These are phyloP conservation scores for Ceratocystis diversiconidia DNA, from an alignment of 2,329 filamentous ascomycete genomes.

Conservation along the genomic window DNA sequence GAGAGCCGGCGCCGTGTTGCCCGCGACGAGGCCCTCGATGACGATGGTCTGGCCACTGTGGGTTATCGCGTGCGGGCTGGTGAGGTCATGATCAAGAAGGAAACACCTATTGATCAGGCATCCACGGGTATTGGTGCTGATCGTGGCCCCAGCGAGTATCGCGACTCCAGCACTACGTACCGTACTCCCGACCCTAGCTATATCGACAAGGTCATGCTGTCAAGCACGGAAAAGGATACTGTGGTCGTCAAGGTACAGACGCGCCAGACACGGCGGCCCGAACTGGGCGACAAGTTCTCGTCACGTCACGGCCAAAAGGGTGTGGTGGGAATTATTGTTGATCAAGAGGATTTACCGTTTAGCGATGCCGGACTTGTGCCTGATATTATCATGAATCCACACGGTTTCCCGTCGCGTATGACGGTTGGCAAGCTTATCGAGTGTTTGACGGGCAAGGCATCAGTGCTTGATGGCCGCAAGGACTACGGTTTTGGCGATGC, in stretches of 20 bases:
- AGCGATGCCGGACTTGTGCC: slow-evolving; percentile 80
- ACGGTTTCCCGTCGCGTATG: slow-evolving; percentile 99
- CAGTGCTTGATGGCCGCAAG: slow-evolving; percentile 67
- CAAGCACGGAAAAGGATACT: slow-evolving; percentile 72
- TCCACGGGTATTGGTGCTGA: slow-evolving; percentile 58
- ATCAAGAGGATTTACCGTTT: slow-evolving; percentile 95
- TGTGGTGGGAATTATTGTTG: slow-evolving; percentile 89
- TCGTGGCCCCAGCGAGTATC: slow-evolving; percentile 47
- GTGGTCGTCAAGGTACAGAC: slow-evolving; percentile 88
- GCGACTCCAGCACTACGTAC: slow-evolving; percentile 60
- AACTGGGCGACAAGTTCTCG: slow-evolving; percentile 96
- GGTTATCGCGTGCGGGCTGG: slow-evolving; percentile 64
- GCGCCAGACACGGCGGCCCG: slow-evolving; percentile 85
- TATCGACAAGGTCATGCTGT: slow-evolving; percentile 93
- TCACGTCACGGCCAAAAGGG: slow-evolving; percentile 97
- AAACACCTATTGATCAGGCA: slow-evolving; percentile 63
- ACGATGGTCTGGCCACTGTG: slow-evolving; percentile 79
- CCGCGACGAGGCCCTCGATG: slow-evolving; percentile 60
- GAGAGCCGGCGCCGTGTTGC: slow-evolving; percentile 46
- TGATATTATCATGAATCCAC: slow-evolving; percentile 99
- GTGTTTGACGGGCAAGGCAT: slow-evolving; percentile 85
- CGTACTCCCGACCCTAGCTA: slow-evolving; percentile 72
- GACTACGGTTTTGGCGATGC: slow-evolving; percentile 74
- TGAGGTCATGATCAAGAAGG: slow-evolving; percentile 83
- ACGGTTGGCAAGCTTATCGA: slow-evolving; percentile 97